Evolutionary conservation across 441 rosid species (phyloP).

Genomic region (Erodium trifolium): DNA sequence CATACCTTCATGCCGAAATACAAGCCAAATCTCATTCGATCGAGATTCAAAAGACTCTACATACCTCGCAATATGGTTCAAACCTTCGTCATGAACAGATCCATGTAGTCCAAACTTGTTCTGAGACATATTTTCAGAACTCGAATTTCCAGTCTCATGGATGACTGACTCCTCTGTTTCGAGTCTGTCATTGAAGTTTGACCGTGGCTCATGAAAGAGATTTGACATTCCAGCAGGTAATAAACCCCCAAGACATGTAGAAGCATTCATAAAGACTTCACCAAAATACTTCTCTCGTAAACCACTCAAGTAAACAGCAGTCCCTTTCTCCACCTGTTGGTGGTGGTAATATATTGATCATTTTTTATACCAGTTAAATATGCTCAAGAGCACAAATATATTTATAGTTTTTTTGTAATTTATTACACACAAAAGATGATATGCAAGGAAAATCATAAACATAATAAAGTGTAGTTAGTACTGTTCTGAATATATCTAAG

Average conservation of each 20-base stretch:
- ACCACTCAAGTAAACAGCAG: slow-evolving; percentile 75
- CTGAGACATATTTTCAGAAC: slow-evolving; percentile 22
- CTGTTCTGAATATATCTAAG: background rate
- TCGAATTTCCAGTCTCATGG: slow-evolving; percentile 29
- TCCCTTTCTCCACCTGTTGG: slow-evolving; percentile 84
- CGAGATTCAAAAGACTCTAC: slow-evolving; percentile 87
- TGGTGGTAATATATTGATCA: slow-evolving; percentile 9
- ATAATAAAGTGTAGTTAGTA: background rate
- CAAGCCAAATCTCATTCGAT: slow-evolving; percentile 91
- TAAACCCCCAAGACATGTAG: slow-evolving; percentile 41
- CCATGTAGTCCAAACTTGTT: slow-evolving; percentile 24
- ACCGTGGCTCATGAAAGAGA: slow-evolving; percentile 29
- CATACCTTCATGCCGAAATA: slow-evolving; percentile 78
- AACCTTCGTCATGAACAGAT: slow-evolving; percentile 58
- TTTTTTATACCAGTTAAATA: background rate
- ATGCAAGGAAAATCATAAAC: slow-evolving; percentile 1
- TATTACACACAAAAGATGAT: background rate
- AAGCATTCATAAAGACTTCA: slow-evolving; percentile 72
- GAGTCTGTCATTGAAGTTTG: slow-evolving; percentile 21
- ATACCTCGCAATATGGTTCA: slow-evolving; percentile 87
- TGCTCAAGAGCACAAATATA: background rate
- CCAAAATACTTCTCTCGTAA: slow-evolving; percentile 93
- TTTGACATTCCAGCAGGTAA: slow-evolving; percentile 27
- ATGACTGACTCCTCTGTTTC: slow-evolving; percentile 25
- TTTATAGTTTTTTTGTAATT: background rate